Base-by-base conservation (phyloP, 2,329 filamentous ascomycete species). In the Ceratocystis ficicola region DNA sequence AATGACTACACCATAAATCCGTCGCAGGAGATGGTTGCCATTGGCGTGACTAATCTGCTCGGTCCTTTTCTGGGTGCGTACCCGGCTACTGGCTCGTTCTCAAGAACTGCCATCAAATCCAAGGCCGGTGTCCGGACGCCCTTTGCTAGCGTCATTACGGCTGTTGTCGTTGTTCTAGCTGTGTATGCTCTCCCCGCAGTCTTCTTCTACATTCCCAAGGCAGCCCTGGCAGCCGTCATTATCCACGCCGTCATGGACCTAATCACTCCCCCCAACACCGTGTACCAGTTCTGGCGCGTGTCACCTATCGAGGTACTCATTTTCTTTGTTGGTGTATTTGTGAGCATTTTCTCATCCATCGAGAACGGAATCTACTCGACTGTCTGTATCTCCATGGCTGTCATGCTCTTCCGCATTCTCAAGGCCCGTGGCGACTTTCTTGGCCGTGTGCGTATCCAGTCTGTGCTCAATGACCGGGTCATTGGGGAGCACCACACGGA, bases 91-190 rank as follows among this genome's bases (percentile, higher is more conserved):
- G 91, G 90, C 5, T 95, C 90, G 1, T 96, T 96, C 79, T 93
- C 89, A 6, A 85, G 90, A 68, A 95, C 90, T 25, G 91, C 90
- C 63, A 95, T 96, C 78, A 95, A 95, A 76, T 89, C 90, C n/a
- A 95, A 95, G 77, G 89, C 90, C 64, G 90, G 90, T 73, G 90
- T 95, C 1, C 86, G 90, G 52, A 95, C 90, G 3, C 91, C 90
- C 0, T 84, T 95, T 66, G 90, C 89, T 44, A 90, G 90, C 79
- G 83, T 93, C 60, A 90, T 95, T 68, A 95, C 90, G 10, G 90
- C 87, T 0, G 68, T 90, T 22, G 83, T 95, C 10, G 90, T 96
- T 7, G 79, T 96, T 1, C 79, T 95, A 10, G 90, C 91, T 20
- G 86, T 94, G 67, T 95, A 95, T 72, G 90, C 88, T 20, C 79